Base-by-base conservation (phyloP, 352 stramenopile genomes). In the Pythium biforme region DNA sequence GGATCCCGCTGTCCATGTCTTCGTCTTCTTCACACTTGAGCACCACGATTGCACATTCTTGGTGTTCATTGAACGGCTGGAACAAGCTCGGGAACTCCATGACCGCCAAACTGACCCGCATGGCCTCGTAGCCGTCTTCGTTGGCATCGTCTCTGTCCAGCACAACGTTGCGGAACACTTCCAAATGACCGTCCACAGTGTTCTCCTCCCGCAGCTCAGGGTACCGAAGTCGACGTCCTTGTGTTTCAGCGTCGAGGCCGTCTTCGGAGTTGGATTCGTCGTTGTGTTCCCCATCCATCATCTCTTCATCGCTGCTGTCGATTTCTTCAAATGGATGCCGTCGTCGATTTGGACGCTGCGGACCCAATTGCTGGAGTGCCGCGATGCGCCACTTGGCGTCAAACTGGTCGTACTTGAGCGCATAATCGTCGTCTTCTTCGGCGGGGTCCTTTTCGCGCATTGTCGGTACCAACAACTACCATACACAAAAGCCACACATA, bases 1-100 rank as follows among this genome's bases (percentile, higher is more conserved):
- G 79, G 57, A 89, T 81, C 1, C 72, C 74, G 39, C 76, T 69
- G 2, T 73, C 61, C 25, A 74, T 68, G 25, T 89, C 84, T 64
- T 93, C 84, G 58, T 93, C 84, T 63, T 93, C 84, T 47, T 93
- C 84, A 59, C 90, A 75, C 58, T 90, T 89, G 10, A 93, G 64
- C 19, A 93, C 51, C 12, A 77, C 86, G 19, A 93, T 55, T 0
- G 66, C 71, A 55, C 81, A 91, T 53, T 86, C 75, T 52, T 90
- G 78, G 48, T 89, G 73, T 52, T 89, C 81, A 29, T 78, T 90
- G 60, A 82, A 89, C 5, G 77, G 46, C 64, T 88, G 74, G 61
- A 91, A 79, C 43, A 89, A 49, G 40, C 73, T 90, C 12, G 84
- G 81, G 47, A 93, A 91, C 23, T 91, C 84, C 49, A 93, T 75